A percentile compares a stretch with the other conserved stretches of the same genome.
Evolutionary conservation across 345 rosid genomes (phyloP).

Genomic region (Aurinia saxatilis): DNA sequence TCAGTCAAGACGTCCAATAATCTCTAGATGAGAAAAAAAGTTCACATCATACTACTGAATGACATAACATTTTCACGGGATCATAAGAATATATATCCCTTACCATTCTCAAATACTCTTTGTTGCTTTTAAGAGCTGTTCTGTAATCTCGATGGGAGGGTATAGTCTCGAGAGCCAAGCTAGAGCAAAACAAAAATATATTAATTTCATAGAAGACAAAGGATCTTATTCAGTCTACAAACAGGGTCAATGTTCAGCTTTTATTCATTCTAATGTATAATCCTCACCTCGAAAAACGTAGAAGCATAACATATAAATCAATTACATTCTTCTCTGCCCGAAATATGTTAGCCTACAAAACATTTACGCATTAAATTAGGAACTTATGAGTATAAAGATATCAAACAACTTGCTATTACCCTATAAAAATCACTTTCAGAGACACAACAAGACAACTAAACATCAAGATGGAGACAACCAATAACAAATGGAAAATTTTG

Average conservation of each 20-base stretch:
- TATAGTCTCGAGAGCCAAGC: slow-evolving; percentile 92
- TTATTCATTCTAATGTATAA: not conserved
- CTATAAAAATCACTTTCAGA: not conserved
- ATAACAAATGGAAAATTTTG: not conserved
- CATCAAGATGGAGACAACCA: not conserved
- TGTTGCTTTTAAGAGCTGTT: slow-evolving; percentile 41
- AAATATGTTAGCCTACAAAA: slow-evolving; percentile 79
- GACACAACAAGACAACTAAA: not conserved
- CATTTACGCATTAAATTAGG: not conserved
- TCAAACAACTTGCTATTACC: not conserved
- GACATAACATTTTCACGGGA: not conserved
- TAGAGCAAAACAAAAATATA: slow-evolving; percentile 36
- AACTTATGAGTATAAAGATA: not conserved
- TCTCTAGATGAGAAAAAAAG: slow-evolving; percentile 43
- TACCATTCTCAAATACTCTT: slow-evolving; percentile 59
- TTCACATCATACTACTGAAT: slow-evolving; percentile 16
- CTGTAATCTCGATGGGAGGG: slow-evolving; percentile 81
- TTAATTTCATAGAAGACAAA: too few species aligned
- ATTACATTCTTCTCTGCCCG: slow-evolving; percentile 78
- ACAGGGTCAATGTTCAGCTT: not conserved
- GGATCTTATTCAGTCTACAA: not conserved
- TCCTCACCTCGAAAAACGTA: slow-evolving; percentile 86
- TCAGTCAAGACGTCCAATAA: slow-evolving; percentile 58
- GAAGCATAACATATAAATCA: slow-evolving; percentile 89
- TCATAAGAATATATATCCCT: not conserved